Conservation (phyloP, 495 filamentous ascomycete species). For the Penicillium paradoxum region DNA sequence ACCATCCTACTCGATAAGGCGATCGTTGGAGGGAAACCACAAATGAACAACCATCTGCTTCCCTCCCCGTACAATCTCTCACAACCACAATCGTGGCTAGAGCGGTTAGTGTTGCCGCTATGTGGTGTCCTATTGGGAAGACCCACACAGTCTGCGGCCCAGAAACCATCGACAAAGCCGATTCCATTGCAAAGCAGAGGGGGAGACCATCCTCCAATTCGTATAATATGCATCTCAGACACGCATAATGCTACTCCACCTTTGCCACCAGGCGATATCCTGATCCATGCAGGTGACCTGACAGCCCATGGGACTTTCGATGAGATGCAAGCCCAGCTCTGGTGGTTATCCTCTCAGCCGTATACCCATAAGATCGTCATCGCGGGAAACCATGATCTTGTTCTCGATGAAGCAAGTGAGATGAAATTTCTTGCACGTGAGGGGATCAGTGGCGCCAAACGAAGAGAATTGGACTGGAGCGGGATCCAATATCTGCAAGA, state of each 20-base stretch:
- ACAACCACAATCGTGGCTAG: too few species aligned
- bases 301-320: slow-evolving; percentile 51
- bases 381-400: slow-evolving; percentile 46
- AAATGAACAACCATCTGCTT: too few species aligned
- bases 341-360: slow-evolving; percentile 58
- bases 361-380: slow-evolving; percentile 64
- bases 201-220: not conserved
- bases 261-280: slow-evolving; percentile 20
- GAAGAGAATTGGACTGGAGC: slow-evolving; percentile 31
- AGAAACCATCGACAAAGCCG: not conserved
- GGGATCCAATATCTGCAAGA: slow-evolving; percentile 47
- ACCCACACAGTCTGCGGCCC: not conserved
- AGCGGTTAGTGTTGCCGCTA: not conserved
- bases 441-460: slow-evolving; percentile 15
- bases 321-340: slow-evolving; percentile 56
- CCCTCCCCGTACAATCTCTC: too few species aligned
- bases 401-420: slow-evolving; percentile 29
- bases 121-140: not conserved
- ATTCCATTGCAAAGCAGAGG: not conserved
- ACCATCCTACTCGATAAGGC: too few species aligned
- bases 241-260: slow-evolving; percentile 14
- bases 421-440: not conserved
- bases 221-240: slow-evolving; percentile 19
- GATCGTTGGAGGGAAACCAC: too few species aligned
- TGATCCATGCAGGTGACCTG: slow-evolving; percentile 35